Percentiles rank a stretch among this genome's conserved stretches.
Evolutionary conservation across 179 eudicot species (phyloP).

Genomic region (Carnegiea gigantea): DNA sequence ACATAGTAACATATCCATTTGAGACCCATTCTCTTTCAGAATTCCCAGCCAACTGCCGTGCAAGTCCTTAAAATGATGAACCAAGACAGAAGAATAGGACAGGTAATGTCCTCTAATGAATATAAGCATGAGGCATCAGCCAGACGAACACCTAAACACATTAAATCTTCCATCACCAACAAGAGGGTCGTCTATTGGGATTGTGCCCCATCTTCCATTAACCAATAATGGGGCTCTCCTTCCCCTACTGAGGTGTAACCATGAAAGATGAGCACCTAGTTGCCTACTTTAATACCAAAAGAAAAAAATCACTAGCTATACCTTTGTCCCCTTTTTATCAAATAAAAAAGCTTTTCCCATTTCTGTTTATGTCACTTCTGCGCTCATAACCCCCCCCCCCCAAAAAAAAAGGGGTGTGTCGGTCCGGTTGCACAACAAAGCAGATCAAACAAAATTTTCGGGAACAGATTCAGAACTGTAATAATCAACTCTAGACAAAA

Average conservation of each 20-base stretch:
- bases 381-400: neutral
- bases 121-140: neutral
- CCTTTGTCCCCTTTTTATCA: neutral
- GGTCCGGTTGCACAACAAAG: no score
- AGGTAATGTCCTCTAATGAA: neutral
- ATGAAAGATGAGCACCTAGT: neutral
- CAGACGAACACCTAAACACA: neutral
- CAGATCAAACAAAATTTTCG: neutral
- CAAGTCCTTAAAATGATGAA: neutral
- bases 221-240: neutral
- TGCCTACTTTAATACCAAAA: neutral
- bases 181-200: neutral
- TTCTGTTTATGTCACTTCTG: neutral
- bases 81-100: neutral
- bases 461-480: neutral
- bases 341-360: neutral
- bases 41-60: neutral
- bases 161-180: neutral
- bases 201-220: neutral
- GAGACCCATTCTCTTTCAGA: neutral
- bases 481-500: no score
- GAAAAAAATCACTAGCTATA: no score
- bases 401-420: no score
- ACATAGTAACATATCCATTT: neutral
- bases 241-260: neutral